Percentiles rank a stretch among this genome's conserved stretches.
Conservation (phyloP, 1,139 yeast genomes). For the Sugiyamaella paludigena region DNA sequence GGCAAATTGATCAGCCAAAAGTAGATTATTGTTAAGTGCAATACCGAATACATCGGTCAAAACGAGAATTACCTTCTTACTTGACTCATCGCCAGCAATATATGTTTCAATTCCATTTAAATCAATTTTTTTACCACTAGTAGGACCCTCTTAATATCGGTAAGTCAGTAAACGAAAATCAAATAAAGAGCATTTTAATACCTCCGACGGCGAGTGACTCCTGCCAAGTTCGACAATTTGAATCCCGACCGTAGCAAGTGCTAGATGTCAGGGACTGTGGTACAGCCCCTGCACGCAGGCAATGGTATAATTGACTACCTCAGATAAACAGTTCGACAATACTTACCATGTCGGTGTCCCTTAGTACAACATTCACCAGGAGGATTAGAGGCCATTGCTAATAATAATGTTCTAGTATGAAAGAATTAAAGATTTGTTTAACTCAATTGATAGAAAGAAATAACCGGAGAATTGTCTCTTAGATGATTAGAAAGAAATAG, state of each 20-base stretch:
- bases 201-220: too few species aligned
- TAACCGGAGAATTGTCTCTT: too few species aligned
- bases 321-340: neutral
- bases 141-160: constrained; percentile 35
- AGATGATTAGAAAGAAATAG: too few species aligned
- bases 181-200: too few species aligned
- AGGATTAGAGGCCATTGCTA: constrained; percentile 34
- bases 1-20: constrained; percentile 72
- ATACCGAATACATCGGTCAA: constrained; percentile 69
- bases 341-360: constrained; percentile 33
- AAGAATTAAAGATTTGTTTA: too few species aligned
- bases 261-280: too few species aligned
- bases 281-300: too few species aligned
- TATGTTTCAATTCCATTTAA: constrained; percentile 55
- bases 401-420: neutral
- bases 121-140: constrained; percentile 45
- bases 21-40: constrained; percentile 50
- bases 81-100: constrained; percentile 47
- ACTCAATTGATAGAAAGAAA: too few species aligned
- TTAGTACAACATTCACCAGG: constrained; percentile 33
- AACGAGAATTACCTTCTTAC: constrained; percentile 50
- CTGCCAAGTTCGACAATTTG: too few species aligned
- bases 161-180: neutral
- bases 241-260: too few species aligned
- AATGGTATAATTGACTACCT: too few species aligned